Evolutionary conservation across 306 rosid species (phyloP), one percentile per base, ranked within the genome.

Genomic region (Cucurbita argyrosperma): DNA sequence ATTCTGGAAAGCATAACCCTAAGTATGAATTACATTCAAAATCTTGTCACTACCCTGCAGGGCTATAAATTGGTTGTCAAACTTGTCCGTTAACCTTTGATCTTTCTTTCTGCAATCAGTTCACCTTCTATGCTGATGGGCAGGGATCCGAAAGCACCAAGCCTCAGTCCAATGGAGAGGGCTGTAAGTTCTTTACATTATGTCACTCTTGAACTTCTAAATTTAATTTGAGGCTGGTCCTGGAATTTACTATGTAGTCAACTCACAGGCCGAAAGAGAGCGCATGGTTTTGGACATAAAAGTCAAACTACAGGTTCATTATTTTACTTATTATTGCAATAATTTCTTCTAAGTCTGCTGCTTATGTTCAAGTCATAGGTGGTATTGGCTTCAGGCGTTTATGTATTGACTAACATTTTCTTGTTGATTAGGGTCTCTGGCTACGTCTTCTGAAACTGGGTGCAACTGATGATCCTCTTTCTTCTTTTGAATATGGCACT

Each of bases 401-500:
- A 26, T 19, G 56, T 40, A n/a, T 68, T 68, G 49, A n/a, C 49
- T 47, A 26, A 26, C 12, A 9, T 85, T 85, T 68, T 74, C 81
- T 79, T 70, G 42, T 77, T 49, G 51, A 75, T 77, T 76, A 94
- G 99, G 99, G 99, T 70, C 82, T 94, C 81, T 94, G 99, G 99
- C 76, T 94, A 75, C 95, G 99, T 77, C 97, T 94, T 80, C 95
- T 94, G 82, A 88, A 85, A 84, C 78, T 94, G 87, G 97, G 90
- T 80, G 83, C 99, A 42, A 94, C 96, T 23, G 99, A 91, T 61
- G 97, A 94, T 88, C 97, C 99, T 77, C 97, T 94, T 84, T 88
- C 97, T 30, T 94, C 99, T 75, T 94, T 91, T 83, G 99, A 94
- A 84, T 94, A 94, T 82, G 99, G 99, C 83, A 94, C 99, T 79